phyloP scores from a whole-genome alignment of 2,329 filamentous ascomycete species.

The Nakataea oryzae region DNA sequence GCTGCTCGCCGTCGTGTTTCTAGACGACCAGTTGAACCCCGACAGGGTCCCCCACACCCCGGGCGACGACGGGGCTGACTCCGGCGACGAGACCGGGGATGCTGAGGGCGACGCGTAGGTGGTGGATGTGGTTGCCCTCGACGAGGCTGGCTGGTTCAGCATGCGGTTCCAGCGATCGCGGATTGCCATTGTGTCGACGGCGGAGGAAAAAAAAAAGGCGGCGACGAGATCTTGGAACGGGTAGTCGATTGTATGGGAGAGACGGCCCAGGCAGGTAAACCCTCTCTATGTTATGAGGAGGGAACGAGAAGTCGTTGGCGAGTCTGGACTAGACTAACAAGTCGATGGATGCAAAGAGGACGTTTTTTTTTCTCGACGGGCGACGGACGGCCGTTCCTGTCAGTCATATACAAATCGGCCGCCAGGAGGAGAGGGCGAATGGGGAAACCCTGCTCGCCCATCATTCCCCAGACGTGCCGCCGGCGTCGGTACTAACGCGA shows the following conservation, averaged over 20 bases:
- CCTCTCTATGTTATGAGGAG: background rate
- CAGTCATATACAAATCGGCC: too few species aligned
- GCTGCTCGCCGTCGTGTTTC: background rate
- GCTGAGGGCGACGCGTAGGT: background rate
- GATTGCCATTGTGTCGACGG: conserved; percentile 8
- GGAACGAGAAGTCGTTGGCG: background rate
- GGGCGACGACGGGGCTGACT: conserved; percentile 1
- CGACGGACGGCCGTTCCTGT: too few species aligned
- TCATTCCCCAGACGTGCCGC: background rate
- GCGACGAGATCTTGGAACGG: too few species aligned
- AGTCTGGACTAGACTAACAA: background rate
- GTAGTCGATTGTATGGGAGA: background rate
- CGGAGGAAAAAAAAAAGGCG: too few species aligned
- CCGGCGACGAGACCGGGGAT: conserved; percentile 1
- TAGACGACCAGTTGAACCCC: background rate
- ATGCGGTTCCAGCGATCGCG: conserved; percentile 10
- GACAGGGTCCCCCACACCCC: conserved; percentile 6
- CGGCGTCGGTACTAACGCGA: background rate
- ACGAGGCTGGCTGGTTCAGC: conserved; percentile 6
- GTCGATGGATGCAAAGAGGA: too few species aligned
- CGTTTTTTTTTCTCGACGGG: too few species aligned
- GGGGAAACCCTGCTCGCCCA: too few species aligned
- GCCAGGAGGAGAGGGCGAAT: too few species aligned
- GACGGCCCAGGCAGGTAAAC: background rate
- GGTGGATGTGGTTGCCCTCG: background rate